phyloP scores from a whole-genome alignment of 1,284 basidiomycete species.

The Pulveroboletus sp. region DNA sequence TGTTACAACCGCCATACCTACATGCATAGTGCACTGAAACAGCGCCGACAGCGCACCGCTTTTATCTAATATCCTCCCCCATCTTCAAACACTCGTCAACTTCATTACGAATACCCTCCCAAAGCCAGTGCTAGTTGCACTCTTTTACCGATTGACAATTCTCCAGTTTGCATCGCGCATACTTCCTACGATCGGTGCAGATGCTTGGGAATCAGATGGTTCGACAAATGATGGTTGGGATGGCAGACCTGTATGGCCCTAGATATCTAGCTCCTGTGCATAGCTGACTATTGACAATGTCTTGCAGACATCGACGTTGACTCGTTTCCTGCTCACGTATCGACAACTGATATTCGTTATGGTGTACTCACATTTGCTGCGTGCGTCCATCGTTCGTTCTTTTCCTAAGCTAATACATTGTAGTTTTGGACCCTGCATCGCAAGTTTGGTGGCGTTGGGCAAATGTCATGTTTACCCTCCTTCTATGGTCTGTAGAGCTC shows the following conservation, averaged over 20 bases:
- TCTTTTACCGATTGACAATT: slow-evolving; percentile 81
- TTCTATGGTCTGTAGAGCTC: slow-evolving; percentile 79
- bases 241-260: slow-evolving; percentile 62
- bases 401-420: background rate
- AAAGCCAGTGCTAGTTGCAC: slow-evolving; percentile 80
- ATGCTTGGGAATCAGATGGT: slow-evolving; percentile 73
- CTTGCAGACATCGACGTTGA: slow-evolving; percentile 68
- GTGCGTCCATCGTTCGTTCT: slow-evolving; percentile 46
- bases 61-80: slow-evolving; percentile 74
- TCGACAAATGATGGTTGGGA: slow-evolving; percentile 67
- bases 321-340: slow-evolving; percentile 75
- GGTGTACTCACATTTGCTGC: slow-evolving; percentile 78
- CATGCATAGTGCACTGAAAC: slow-evolving; percentile 12
- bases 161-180: slow-evolving; percentile 87
- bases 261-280: background rate
- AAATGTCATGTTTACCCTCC: slow-evolving; percentile 81
- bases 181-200: slow-evolving; percentile 79
- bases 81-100: slow-evolving; percentile 74
- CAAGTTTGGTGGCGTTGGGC: slow-evolving; percentile 90
- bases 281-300: slow-evolving; percentile 11
- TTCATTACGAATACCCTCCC: slow-evolving; percentile 82
- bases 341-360: slow-evolving; percentile 81
- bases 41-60: slow-evolving; percentile 59
- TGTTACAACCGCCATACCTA: slow-evolving; percentile 31
- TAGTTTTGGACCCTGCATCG: slow-evolving; percentile 80